These are phyloP conservation scores for Blastomyces emzantsi DNA, from an alignment of 2,329 filamentous ascomycete species.

Conservation along the genomic window DNA sequence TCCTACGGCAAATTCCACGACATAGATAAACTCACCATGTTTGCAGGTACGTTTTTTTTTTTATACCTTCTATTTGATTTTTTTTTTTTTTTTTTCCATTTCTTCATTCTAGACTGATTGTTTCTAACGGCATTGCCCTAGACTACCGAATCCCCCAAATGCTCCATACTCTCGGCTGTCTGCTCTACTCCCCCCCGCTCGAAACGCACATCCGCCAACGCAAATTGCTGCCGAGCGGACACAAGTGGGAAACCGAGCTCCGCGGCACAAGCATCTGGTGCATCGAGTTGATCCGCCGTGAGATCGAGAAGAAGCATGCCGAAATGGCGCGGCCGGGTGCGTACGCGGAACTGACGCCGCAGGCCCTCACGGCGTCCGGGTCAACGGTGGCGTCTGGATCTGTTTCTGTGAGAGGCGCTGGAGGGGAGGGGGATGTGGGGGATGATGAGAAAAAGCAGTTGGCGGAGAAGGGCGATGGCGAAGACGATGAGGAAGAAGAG, in stretches of 20 bases:
- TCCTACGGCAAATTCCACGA: constrained; percentile 74
- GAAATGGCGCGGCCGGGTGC: constrained; percentile 39
- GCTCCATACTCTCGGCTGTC: constrained; percentile 68
- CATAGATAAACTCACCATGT: constrained; percentile 96
- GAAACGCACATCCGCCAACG: constrained; percentile 59
- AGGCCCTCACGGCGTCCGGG: constrained; percentile 6
- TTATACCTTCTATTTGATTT: not conserved
- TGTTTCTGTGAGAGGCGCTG: constrained; percentile 4
- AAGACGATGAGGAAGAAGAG: constrained; percentile 12
- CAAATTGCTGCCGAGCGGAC: constrained; percentile 59
- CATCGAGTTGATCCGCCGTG: constrained; percentile 74
- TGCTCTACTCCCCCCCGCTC: constrained; percentile 75
- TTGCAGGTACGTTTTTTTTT: constrained; percentile 50
- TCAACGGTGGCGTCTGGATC: constrained; percentile 11
- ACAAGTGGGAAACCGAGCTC: constrained; percentile 75
- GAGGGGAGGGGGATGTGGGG: constrained; percentile 7
- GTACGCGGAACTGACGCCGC: constrained; percentile 9
- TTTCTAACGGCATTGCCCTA: constrained; percentile 19
- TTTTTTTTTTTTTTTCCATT: too few species aligned
- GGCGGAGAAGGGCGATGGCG: constrained; percentile 10
- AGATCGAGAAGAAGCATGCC: constrained; percentile 67
- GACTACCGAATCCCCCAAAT: constrained; percentile 97
- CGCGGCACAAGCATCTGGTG: constrained; percentile 95
- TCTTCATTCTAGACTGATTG: not conserved
- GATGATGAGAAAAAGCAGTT: constrained; percentile 4